These are phyloP conservation scores for Magnolia officinalis DNA, from an alignment of 164 flowering plant genomes.

Conservation along the genomic window DNA sequence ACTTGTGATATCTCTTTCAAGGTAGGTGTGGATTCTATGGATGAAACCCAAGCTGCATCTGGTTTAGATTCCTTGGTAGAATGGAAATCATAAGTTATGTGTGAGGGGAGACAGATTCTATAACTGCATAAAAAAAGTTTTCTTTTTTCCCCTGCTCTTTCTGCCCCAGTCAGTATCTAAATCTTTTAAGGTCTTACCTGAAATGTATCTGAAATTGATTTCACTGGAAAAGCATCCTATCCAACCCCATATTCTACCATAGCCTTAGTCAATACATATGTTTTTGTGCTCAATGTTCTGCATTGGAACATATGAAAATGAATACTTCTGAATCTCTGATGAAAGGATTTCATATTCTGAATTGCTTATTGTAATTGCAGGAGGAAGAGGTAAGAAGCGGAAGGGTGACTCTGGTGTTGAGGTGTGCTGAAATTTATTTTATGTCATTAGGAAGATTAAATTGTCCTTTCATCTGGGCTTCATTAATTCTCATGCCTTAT, in stretches of 20 bases:
- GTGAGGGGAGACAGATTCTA: background rate
- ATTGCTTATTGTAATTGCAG: constrained; percentile 33
- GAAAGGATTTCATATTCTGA: constrained; percentile 1
- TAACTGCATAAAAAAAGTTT: background rate
- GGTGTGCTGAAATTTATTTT: constrained; percentile 31
- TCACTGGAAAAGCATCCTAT: background rate
- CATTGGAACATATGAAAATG: background rate
- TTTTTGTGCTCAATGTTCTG: background rate
- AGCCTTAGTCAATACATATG: background rate
- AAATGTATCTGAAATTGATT: background rate
- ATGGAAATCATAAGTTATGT: background rate
- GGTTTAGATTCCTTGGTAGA: background rate
- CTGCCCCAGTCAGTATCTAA: background rate
- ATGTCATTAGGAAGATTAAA: background rate
- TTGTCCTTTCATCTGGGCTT: too few relatives aligned
- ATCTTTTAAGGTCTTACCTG: background rate
- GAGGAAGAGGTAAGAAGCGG: constrained; percentile 62
- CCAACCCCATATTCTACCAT: background rate
- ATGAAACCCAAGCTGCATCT: too few relatives aligned
- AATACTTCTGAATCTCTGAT: background rate
- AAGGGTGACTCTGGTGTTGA: constrained; percentile 48
- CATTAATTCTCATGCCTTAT: too few relatives aligned
- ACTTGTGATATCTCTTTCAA: too few relatives aligned
- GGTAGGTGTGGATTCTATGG: too few relatives aligned
- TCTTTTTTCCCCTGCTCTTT: background rate